These are phyloP conservation scores for Xylaria sp. DNA, from an alignment of 2,329 filamentous ascomycete species.

Conservation along the genomic window DNA sequence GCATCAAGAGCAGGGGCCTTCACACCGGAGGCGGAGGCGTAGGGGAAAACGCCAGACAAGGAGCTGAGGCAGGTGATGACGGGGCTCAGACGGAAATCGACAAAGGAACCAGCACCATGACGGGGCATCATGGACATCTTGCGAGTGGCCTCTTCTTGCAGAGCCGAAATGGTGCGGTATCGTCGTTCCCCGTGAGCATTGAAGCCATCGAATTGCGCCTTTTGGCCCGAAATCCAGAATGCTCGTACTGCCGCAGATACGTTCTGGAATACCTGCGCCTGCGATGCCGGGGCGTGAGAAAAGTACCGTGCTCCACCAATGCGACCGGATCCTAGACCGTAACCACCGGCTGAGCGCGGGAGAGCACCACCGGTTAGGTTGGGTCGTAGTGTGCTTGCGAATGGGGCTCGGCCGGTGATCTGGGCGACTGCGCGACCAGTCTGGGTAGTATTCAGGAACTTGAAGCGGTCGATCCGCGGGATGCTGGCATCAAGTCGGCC, in stretches of 20 bases:
- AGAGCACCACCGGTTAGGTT: constrained; percentile 86
- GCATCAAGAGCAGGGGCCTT: constrained; percentile 38
- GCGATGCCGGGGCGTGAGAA: constrained; percentile 77
- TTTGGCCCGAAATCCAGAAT: constrained; percentile 87
- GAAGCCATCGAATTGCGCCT: constrained; percentile 77
- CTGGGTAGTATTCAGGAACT: constrained; percentile 46
- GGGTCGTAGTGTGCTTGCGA: constrained; percentile 81
- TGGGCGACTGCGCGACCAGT: constrained; percentile 50
- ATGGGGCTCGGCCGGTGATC: constrained; percentile 72
- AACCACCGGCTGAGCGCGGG: constrained; percentile 83
- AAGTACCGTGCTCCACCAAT: constrained; percentile 76
- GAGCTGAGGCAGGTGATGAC: constrained; percentile 84
- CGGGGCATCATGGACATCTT: constrained; percentile 58
- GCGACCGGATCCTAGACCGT: constrained; percentile 65
- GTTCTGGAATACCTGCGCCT: constrained; percentile 88
- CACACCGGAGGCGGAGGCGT: constrained; percentile 36
- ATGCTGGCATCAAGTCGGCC: constrained; percentile 27
- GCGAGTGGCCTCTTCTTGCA: constrained; percentile 67
- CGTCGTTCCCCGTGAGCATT: constrained; percentile 68
- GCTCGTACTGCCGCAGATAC: constrained; percentile 90
- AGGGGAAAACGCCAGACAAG: constrained; percentile 53
- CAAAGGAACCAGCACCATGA: constrained; percentile 65
- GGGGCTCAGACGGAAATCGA: constrained; percentile 85
- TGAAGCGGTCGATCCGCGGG: constrained; percentile 43
- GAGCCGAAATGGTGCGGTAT: constrained; percentile 69